Percentiles rank a stretch among this genome's conserved stretches.
Evolutionary conservation across 2,329 filamentous ascomycete species (phyloP).

Genomic region (Fragosphaeria purpurea): DNA sequence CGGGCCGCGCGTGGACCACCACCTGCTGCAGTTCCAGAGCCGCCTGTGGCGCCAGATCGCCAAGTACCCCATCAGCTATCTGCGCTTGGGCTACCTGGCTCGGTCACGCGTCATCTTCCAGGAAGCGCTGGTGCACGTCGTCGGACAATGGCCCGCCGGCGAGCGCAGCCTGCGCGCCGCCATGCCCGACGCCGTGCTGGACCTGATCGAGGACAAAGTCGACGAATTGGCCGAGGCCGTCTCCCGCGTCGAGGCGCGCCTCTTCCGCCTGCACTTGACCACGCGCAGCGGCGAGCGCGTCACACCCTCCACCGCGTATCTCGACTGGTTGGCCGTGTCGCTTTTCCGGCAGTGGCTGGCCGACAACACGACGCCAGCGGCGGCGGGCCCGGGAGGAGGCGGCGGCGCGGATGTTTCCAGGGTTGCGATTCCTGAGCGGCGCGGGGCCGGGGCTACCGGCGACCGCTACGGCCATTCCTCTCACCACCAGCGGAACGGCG

Average conservation of each 20-base stretch:
- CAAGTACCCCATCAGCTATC: slow-evolving; percentile 87
- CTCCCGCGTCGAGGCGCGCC: slow-evolving; percentile 64
- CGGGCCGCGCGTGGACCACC: slow-evolving; percentile 83
- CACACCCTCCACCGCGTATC: slow-evolving; percentile 64
- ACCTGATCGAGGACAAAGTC: slow-evolving; percentile 90
- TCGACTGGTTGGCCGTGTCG: slow-evolving; percentile 82
- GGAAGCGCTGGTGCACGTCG: slow-evolving; percentile 85
- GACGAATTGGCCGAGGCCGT: slow-evolving; percentile 83
- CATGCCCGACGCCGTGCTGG: slow-evolving; percentile 66
- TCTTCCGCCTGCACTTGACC: slow-evolving; percentile 72
- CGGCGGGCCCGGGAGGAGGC: slow-evolving; percentile 17
- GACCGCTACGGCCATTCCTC: slow-evolving; percentile 10
- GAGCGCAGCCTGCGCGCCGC: slow-evolving; percentile 65
- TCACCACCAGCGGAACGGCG: slow-evolving; percentile 14
- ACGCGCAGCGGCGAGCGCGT: slow-evolving; percentile 76
- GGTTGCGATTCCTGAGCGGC: slow-evolving; percentile 18
- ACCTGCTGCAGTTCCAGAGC: slow-evolving; percentile 82
- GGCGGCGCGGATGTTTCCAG: slow-evolving; percentile 14
- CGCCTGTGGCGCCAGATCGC: slow-evolving; percentile 92
- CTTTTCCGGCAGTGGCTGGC: slow-evolving; percentile 90
- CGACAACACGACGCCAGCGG: slow-evolving; percentile 72
- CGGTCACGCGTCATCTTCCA: slow-evolving; percentile 75
- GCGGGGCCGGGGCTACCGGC: slow-evolving; percentile 9
- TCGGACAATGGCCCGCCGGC: slow-evolving; percentile 83
- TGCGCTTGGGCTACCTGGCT: slow-evolving; percentile 79